Evolutionary conservation across 345 rosid genomes (phyloP), one percentile per base, ranked within the genome.

Genomic region (Linum lewisii): DNA sequence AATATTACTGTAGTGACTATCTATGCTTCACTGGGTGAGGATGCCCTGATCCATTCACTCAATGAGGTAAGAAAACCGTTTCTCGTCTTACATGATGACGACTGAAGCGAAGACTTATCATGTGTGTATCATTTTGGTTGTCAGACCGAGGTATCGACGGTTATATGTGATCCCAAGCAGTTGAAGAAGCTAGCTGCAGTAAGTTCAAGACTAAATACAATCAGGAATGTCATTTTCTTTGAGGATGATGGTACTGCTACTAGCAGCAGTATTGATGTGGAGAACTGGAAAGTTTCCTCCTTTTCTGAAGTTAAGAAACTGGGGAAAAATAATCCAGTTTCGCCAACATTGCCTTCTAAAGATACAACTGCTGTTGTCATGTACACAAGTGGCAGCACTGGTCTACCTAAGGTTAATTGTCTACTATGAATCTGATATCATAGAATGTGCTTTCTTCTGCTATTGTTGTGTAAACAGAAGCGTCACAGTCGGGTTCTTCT

Each of bases 331-430:
- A 78, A 21, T 49, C 80, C 84, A 63, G 70, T 79, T 65, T 63
- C 51, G 64, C 85, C 95, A 16, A 73, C 54, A 60, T 66, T 91
- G 29, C 96, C 98, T 64, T 74, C 87, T 21, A 84, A 88, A 73
- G 77, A 88, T 59, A 77, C 72, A 5, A 64, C 80, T 66, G 96
- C 95, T 23, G 86, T 88, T 62, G 73, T 91, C 60, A 85, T 91
- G 98, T 91, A 85, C 68, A 91, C 98, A 34, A 91, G 98, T 66
- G 98, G 98, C 65, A 91, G 98, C 68, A 82, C 95, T 1, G 96
- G 98, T 63, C 70, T 88, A 60, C 96, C 96, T 59, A 91, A 91
- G 96, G 98, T 91, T 72, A 42, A 69, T 29, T 29, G 34, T 8
- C 34, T 29, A 29, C 34, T 29, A 29, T 29, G 34, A 29, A 29